Conservation (phyloP, 1,284 basidiomycete species). For the Tausonia pullulans region DNA sequence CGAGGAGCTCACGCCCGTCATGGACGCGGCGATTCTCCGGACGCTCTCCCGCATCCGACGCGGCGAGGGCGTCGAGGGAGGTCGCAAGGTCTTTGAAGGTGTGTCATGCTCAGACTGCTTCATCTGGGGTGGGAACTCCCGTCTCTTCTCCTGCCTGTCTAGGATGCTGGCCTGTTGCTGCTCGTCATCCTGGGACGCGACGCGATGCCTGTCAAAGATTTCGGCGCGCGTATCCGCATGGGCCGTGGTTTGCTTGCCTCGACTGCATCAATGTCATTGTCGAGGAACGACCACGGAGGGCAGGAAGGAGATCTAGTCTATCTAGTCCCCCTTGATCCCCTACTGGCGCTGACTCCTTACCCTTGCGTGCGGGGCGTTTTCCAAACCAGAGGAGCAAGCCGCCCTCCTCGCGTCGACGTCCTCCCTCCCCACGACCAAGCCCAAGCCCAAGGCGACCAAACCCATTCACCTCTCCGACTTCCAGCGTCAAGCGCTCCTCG, state of each 20-base stretch:
- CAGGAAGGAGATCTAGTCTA: too few species aligned
- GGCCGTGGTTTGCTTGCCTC: too few species aligned
- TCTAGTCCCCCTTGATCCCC: too few species aligned
- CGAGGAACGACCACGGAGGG: too few species aligned
- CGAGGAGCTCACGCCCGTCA: slow-evolving; percentile 82
- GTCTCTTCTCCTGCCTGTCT: background rate
- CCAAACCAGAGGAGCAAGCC: slow-evolving; percentile 13
- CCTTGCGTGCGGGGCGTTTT: too few species aligned
- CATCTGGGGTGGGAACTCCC: too few species aligned
- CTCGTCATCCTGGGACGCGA: too few species aligned
- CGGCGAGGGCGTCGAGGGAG: slow-evolving; percentile 63
- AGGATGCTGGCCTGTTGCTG: background rate
- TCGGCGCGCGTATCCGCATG: too few species aligned
- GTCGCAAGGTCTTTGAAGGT: slow-evolving; percentile 65
- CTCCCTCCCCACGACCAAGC: slow-evolving; percentile 5
- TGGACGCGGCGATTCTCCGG: slow-evolving; percentile 89
- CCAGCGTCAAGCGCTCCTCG: slow-evolving; percentile 13
- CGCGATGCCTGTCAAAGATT: too few species aligned
- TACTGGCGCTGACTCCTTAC: too few species aligned
- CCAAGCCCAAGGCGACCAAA: slow-evolving; percentile 37
- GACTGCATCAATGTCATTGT: too few species aligned
- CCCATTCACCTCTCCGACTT: slow-evolving; percentile 40
- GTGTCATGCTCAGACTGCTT: slow-evolving; percentile 22
- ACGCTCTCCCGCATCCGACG: slow-evolving; percentile 77
- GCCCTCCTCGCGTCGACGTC: slow-evolving; percentile 7